These are phyloP conservation scores for Oxytropis ochrocephala DNA, from an alignment of 306 rosid genomes.

Conservation along the genomic window DNA sequence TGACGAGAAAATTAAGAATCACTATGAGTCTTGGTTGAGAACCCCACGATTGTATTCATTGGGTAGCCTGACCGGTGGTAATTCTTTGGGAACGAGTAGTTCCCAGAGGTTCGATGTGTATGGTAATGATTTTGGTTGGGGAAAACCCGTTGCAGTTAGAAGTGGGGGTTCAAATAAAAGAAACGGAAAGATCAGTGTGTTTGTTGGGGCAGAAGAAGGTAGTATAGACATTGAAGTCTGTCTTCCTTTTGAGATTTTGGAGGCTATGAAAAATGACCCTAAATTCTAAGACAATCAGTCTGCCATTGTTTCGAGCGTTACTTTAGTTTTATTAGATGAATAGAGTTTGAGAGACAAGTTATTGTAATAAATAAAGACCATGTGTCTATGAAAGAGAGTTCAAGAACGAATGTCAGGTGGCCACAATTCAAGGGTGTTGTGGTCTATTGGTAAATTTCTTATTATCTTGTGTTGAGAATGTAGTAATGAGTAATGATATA, in stretches of 20 bases:
- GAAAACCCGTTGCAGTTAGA: constrained; percentile 33
- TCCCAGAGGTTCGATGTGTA: constrained; percentile 41
- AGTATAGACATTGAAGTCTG: constrained; percentile 37
- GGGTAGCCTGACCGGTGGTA: accelerated
- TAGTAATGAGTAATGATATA: no score
- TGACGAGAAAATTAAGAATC: not conserved
- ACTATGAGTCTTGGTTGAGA: constrained; percentile 26
- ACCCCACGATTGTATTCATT: not conserved
- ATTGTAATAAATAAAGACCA: no score
- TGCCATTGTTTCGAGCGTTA: not conserved
- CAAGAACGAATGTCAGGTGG: no score
- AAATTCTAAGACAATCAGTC: constrained; percentile 11
- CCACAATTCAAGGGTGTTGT: no score
- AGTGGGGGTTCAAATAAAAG: constrained; percentile 26
- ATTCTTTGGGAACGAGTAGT: constrained; percentile 11
- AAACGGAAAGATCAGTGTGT: constrained; percentile 25
- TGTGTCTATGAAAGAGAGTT: no score
- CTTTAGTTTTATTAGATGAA: no score
- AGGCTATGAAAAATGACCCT: constrained; percentile 25
- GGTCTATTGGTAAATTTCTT: no score
- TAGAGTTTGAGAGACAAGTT: no score
- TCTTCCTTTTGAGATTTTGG: constrained; percentile 22
- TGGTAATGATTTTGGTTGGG: constrained; percentile 44
- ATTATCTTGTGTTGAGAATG: no score
- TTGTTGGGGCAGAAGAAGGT: constrained; percentile 34